Percentiles rank a stretch among this genome's conserved stretches.
Conservation (phyloP, 768 basidiomycete genomes). For the Kwoniella shandongensis region DNA sequence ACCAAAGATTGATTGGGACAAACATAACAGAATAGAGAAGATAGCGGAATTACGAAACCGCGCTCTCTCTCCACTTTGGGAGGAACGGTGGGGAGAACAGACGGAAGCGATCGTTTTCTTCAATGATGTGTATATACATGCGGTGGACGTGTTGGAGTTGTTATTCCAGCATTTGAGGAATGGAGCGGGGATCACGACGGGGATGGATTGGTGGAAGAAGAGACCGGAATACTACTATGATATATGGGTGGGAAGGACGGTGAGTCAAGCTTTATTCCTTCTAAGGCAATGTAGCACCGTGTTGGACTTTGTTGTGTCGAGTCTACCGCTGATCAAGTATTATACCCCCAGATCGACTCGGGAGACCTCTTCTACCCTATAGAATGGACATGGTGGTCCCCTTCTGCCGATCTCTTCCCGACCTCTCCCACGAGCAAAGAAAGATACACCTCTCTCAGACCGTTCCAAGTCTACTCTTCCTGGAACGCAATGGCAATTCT, state of each 20-base stretch:
- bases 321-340: conserved; percentile 1
- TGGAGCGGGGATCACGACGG: conserved; percentile 46
- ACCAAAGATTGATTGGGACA: conserved; percentile 41
- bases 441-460: conserved; percentile 32
- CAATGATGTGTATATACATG: conserved; percentile 50
- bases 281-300: too few species aligned
- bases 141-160: conserved; percentile 46
- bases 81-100: conserved; percentile 10
- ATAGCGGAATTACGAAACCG: conserved; percentile 47
- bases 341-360: conserved; percentile 28
- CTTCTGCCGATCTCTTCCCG: conserved; percentile 44
- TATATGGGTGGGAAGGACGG: conserved; percentile 52
- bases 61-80: conserved; percentile 47
- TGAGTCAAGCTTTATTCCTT: conserved; percentile 29
- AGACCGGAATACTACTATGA: conserved; percentile 51
- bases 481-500: conserved; percentile 53
- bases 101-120: conserved; percentile 41
- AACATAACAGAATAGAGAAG: conserved; percentile 46
- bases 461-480: conserved; percentile 50
- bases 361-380: conserved; percentile 53
- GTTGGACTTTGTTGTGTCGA: too few species aligned
- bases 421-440: conserved; percentile 26
- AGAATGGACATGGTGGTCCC: conserved; percentile 44
- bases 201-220: conserved; percentile 50
- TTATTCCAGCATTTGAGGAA: conserved; percentile 45